Base-by-base conservation (phyloP, 495 filamentous ascomycete genomes). In the Peziza echinospora region DNA sequence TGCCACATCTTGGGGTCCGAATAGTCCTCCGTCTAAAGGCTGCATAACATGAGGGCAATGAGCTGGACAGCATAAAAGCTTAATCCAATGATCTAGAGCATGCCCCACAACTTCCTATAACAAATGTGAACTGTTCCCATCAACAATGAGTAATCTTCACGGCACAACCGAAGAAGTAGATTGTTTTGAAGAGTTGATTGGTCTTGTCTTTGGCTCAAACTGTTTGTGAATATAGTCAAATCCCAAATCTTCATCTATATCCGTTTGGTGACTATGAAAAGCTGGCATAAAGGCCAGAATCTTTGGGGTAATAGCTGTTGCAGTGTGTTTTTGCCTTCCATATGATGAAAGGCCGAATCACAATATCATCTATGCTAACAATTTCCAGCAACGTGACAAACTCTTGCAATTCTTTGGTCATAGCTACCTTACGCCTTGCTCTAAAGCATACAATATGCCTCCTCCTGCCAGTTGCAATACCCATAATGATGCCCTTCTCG, bases 181-280 rank as follows among this genome's bases (percentile, higher is more conserved):
- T 34, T 1, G 21, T 53, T 49, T 17, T 44, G 26, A 26, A 13
- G 43, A 34, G 17, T 21, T 42, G 7, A 34, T 9, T 2, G 28
- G 28, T 10, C 9, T 34, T 23, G 54, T 54, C 26, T 47, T 45
- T 11, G 24, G 26, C 26, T 52, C 37, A 53, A 55, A 62, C 42
- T 55, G 24, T 9, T 57, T 41, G 23, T 50, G 44, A 13, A 61
- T 22, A 52, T 44, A 61, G 8, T 37, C 13, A 11, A 63, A 34
- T 16, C 28, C 28, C 16, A 34, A 16, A 34, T 34, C 2, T 10
- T 34, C 2, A 16, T 34, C 28, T 2, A 34, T 34, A 34, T 9
- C 28, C 16, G 16, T 16, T 34, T 10, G 16, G 28, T 34, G 2
- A 34, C 16, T 34, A 16, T 9, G 9, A 10, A 34, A 34, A 34